Percentiles rank a stretch among this genome's conserved stretches.
Evolutionary conservation across 2,329 filamentous ascomycete genomes (phyloP).

Genomic region (Cordyceps fumosorosea): DNA sequence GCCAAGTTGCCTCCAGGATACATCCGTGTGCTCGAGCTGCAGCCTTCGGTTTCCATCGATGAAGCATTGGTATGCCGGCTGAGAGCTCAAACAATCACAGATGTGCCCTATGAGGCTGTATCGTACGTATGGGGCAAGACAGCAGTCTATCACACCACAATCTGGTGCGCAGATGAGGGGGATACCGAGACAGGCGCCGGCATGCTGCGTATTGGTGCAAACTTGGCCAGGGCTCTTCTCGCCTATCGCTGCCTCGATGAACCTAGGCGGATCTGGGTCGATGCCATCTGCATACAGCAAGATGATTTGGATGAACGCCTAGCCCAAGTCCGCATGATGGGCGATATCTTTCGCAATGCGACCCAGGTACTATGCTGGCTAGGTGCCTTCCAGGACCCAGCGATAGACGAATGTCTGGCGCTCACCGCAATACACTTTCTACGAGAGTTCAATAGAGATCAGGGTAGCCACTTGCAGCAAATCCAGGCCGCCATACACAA

Average conservation of each 20-base stretch:
- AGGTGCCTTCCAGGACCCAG: constrained; percentile 1
- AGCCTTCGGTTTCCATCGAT: background rate
- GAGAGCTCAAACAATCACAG: background rate
- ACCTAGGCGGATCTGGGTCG: constrained; percentile 15
- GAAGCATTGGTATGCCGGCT: background rate
- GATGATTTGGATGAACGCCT: constrained; percentile 13
- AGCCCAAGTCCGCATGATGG: constrained; percentile 18
- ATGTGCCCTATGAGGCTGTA: constrained; percentile 13
- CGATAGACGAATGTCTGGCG: background rate
- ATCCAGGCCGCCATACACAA: constrained; percentile 8
- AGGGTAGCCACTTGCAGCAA: background rate
- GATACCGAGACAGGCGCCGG: background rate
- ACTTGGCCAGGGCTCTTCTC: constrained; percentile 10
- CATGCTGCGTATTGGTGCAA: constrained; percentile 8
- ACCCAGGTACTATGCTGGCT: constrained; percentile 16
- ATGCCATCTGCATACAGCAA: constrained; percentile 19
- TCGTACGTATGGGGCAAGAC: constrained; percentile 14
- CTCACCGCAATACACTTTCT: constrained; percentile 10
- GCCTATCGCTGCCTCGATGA: constrained; percentile 1
- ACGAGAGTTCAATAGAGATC: background rate
- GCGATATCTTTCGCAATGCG: constrained; percentile 16
- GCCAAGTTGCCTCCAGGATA: background rate
- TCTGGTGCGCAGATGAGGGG: constrained; percentile 1
- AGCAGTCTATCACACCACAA: background rate
- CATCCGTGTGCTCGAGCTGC: constrained; percentile 11